Conservation (phyloP, 1,139 yeast species). For the Candida sanyaensis region DNA sequence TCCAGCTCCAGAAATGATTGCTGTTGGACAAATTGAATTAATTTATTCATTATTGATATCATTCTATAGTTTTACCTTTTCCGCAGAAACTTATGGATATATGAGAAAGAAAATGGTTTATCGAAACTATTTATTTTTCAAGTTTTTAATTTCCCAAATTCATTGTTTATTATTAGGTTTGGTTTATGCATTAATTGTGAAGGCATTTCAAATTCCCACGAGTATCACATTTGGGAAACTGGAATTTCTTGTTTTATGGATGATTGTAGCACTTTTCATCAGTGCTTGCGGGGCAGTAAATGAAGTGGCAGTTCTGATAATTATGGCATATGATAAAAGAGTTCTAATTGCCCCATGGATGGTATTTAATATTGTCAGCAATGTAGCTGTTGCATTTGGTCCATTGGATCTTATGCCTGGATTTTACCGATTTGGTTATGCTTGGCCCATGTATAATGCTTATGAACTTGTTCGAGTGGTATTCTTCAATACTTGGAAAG, state of each 20-base stretch:
- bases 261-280: conserved; percentile 56
- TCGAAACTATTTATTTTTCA: conserved; percentile 47
- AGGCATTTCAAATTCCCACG: conserved; percentile 59
- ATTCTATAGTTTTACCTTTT: conserved; percentile 34
- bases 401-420: conserved; percentile 54
- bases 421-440: conserved; percentile 65
- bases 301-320: conserved; percentile 54
- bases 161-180: conserved; percentile 55
- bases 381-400: conserved; percentile 61
- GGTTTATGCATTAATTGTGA: conserved; percentile 57
- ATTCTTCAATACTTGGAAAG: conserved; percentile 56
- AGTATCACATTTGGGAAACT: conserved; percentile 53
- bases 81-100: conserved; percentile 22
- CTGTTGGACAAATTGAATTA: conserved; percentile 35
- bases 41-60: conserved; percentile 35
- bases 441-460: conserved; percentile 63
- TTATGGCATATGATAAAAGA: conserved; percentile 49
- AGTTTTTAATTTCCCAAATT: conserved; percentile 47
- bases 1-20: conserved; percentile 15
- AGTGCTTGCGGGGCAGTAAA: conserved; percentile 65
- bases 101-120: conserved; percentile 36
- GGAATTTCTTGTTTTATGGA: conserved; percentile 54
- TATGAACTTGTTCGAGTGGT: conserved; percentile 57
- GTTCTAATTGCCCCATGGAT: conserved; percentile 59
- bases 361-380: conserved; percentile 58